Conservation (phyloP, 1,284 basidiomycete species). For the Ustilago nuda region DNA sequence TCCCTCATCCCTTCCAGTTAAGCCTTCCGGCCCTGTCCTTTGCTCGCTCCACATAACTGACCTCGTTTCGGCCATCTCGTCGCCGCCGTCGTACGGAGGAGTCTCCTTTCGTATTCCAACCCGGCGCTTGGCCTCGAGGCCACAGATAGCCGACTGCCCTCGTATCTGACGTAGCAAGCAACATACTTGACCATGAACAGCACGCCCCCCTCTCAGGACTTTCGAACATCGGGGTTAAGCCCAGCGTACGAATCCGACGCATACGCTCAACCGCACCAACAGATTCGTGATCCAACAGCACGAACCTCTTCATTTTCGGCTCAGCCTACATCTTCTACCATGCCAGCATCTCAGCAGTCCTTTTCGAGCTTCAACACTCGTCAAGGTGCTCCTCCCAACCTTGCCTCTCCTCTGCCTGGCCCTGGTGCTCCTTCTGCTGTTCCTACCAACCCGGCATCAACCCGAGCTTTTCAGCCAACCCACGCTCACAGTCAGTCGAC, state of each 20-base stretch:
- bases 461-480: constrained; percentile 32
- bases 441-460: constrained; percentile 1
- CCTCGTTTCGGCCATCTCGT: neutral
- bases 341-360: constrained; percentile 16
- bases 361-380: constrained; percentile 23
- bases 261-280: constrained; percentile 23
- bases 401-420: constrained; percentile 3
- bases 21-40: neutral
- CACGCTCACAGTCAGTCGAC: constrained; percentile 47
- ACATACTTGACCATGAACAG: constrained; percentile 24
- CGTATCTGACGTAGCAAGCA: neutral
- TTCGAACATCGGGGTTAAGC: constrained; percentile 14
- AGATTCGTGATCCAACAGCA: constrained; percentile 6
- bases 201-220: constrained; percentile 23
- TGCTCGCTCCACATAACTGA: neutral
- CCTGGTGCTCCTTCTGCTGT: constrained; percentile 4
- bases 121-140: neutral
- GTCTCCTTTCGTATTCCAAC: neutral
- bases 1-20: neutral
- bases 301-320: constrained; percentile 19
- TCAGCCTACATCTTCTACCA: constrained; percentile 19
- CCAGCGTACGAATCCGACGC: constrained; percentile 28
- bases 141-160: neutral
- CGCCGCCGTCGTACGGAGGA: neutral
- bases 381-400: constrained; percentile 10